phyloP scores from a whole-genome alignment of 768 basidiomycete species.

The Antrodiella citrinella region DNA sequence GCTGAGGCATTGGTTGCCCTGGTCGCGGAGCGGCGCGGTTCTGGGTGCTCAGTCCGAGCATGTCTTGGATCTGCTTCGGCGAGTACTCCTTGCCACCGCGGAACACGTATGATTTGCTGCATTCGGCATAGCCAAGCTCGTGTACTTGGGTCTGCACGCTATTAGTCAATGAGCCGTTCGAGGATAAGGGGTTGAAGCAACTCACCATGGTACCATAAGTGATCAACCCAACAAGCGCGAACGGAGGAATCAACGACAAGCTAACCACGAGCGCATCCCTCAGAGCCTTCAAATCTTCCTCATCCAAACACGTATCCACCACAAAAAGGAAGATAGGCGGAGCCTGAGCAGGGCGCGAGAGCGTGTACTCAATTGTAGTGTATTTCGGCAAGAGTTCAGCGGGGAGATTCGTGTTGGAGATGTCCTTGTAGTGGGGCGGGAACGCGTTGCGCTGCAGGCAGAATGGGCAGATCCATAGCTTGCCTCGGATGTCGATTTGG shows the following conservation, averaged over 20 bases:
- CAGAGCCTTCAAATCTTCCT: constrained; percentile 92
- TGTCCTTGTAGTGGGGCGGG: constrained; percentile 98
- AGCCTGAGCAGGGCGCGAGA: constrained; percentile 81
- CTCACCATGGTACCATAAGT: constrained; percentile 95
- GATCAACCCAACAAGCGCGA: constrained; percentile 90
- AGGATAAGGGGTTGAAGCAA: too few species aligned
- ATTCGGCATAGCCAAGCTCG: constrained; percentile 93
- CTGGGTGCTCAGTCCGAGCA: constrained; percentile 82
- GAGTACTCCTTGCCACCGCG: constrained; percentile 95
- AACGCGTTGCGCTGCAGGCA: constrained; percentile 95
- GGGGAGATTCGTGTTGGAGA: constrained; percentile 93
- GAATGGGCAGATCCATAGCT: constrained; percentile 99
- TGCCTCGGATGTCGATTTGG: constrained; percentile 97
- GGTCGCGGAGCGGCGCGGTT: constrained; percentile 81
- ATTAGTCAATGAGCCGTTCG: background rate
- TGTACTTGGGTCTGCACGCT: constrained; percentile 83
- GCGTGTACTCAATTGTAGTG: constrained; percentile 99
- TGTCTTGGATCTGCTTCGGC: constrained; percentile 95
- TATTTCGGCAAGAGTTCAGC: constrained; percentile 95
- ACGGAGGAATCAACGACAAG: constrained; percentile 86
- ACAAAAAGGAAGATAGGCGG: constrained; percentile 97
- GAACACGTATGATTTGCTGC: constrained; percentile 98
- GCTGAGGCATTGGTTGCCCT: constrained; percentile 73
- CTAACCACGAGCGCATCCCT: constrained; percentile 93
- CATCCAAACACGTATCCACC: constrained; percentile 93